A percentile compares a stretch with the other conserved stretches of the same genome.
phyloP scores from a whole-genome alignment of 441 rosid species.

The Populus hybrid region DNA sequence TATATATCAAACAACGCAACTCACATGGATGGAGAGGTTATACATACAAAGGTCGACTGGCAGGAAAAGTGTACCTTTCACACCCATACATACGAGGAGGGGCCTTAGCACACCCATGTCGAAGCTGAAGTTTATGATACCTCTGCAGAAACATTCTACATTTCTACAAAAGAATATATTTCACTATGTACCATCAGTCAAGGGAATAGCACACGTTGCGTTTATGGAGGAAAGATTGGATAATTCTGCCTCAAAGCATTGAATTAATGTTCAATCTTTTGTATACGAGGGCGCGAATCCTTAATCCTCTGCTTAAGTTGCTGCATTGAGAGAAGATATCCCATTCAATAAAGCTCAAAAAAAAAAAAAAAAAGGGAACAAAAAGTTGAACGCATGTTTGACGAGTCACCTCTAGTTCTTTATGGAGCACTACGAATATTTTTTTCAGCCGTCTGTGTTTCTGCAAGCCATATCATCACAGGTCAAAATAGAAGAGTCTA shows the following conservation, averaged over 20 bases:
- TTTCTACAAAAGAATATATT: not conserved
- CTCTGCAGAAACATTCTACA: not conserved
- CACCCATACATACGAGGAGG: not conserved
- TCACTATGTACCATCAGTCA: not conserved
- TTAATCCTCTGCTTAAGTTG: conserved; percentile 71
- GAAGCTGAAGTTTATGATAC: not conserved
- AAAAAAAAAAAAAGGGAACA: not conserved
- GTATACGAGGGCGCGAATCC: conserved; percentile 49
- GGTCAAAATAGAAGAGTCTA: conserved; percentile 1
- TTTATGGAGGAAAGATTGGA: not conserved
- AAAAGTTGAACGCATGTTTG: not conserved
- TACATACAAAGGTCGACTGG: conserved; percentile 3
- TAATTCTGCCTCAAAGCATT: not conserved
- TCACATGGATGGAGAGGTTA: not conserved
- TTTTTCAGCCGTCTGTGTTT: conserved; percentile 80
- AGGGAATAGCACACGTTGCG: not conserved
- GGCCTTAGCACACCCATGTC: not conserved
- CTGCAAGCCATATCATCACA: conserved; percentile 45
- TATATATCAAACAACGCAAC: not conserved
- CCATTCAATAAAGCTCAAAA: not conserved
- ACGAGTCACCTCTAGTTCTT: conserved; percentile 69
- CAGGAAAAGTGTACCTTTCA: not conserved
- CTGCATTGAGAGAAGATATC: conserved; percentile 46
- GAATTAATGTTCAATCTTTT: conserved; percentile 34
- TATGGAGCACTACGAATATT: conserved; percentile 78